Base-by-base conservation (phyloP, 176 grass and related monocot genomes). In the Juncus inflexus region DNA sequence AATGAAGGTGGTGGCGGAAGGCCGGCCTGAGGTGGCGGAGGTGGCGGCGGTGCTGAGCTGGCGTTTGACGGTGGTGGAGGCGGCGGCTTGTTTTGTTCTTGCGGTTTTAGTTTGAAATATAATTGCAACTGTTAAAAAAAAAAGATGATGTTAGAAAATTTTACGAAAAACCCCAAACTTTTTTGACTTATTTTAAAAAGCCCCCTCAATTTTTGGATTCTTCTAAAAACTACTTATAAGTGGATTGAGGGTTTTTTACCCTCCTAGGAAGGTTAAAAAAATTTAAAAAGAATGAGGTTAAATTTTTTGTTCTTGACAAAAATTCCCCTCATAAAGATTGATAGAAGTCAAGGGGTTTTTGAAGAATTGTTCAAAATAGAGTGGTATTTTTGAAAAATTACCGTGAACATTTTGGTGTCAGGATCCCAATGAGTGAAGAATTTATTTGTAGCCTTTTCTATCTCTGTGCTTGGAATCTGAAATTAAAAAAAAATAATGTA, bases 391-490 rank as follows among this genome's bases (percentile, higher is more conserved):
- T 28, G 19, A 28, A 28, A 28, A 28, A 28, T 28, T 28, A 90
- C 94, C 63, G 90, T 77, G 57, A 92, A 99, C 8, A 79, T 83
- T 78, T 97, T 97, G 37, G 87, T 80, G 64, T 99, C 94, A n/a
- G 88, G 94, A 84, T 99, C 94, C 94, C 94, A 99, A 74, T 89
- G 82, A 6, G 83, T 81, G 66, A 99, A 99, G 80, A 99, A 99
- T 65, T 89, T 99, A 40, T 80, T 62, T 16, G 85, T 70, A 63
- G 83, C 78, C 70, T 92, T 99, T 72, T 99, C 94, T 62, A 99
- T 91, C 69, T 99, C 88, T 3, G 80, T 86, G 58, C 94, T 99
- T 52, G 94, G 85, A 80, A 99, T 86, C 94, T 99, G 64, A 35
- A 58, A 71, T 13, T 62, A 35, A 3, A 39, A 67, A 16, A 3